Percentiles rank a stretch among this genome's conserved stretches.
Conservation (phyloP, 306 rosid species). For the Medicago lupulina region DNA sequence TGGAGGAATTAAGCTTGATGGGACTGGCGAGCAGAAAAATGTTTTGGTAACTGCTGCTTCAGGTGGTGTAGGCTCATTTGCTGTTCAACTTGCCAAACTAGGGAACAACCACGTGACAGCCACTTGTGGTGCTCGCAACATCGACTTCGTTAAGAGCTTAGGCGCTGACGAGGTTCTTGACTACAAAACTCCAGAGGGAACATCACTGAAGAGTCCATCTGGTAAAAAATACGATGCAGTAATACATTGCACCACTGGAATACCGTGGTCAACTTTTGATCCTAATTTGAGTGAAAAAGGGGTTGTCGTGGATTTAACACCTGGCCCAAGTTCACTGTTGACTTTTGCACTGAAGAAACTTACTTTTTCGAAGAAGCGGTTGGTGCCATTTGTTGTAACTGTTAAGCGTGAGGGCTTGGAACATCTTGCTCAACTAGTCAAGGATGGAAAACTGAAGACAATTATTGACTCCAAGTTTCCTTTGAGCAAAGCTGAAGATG, state of each 20-base stretch:
- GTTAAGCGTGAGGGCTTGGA: slow-evolving; percentile 58
- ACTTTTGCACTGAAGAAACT: slow-evolving; percentile 53
- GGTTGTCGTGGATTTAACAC: slow-evolving; percentile 66
- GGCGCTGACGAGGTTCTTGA: slow-evolving; percentile 86
- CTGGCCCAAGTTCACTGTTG: slow-evolving; percentile 28
- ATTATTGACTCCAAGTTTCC: slow-evolving; percentile 60
- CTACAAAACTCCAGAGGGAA: slow-evolving; percentile 67
- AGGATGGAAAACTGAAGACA: slow-evolving; percentile 66
- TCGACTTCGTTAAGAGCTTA: slow-evolving; percentile 61
- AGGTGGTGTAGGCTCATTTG: slow-evolving; percentile 65
- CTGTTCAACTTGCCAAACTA: slow-evolving; percentile 73
- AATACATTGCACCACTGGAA: slow-evolving; percentile 56
- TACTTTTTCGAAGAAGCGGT: slow-evolving; percentile 69
- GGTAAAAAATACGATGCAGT: slow-evolving; percentile 69
- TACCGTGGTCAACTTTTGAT: slow-evolving; percentile 71
- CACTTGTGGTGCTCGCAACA: slow-evolving; percentile 73
- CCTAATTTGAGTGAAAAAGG: slow-evolving; percentile 57
- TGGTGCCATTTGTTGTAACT: slow-evolving; percentile 46
- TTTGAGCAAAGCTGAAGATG: slow-evolving; percentile 73
- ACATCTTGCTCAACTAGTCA: slow-evolving; percentile 52
- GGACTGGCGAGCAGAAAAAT: slow-evolving; percentile 56
- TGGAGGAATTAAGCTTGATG: slow-evolving; percentile 71
- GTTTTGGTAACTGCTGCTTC: slow-evolving; percentile 67
- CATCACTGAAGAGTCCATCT: slow-evolving; percentile 65
- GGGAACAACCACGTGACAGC: slow-evolving; percentile 71